Conservation (phyloP, 1,139 yeast genomes). For the Yamadazyma membranifaciens region DNA sequence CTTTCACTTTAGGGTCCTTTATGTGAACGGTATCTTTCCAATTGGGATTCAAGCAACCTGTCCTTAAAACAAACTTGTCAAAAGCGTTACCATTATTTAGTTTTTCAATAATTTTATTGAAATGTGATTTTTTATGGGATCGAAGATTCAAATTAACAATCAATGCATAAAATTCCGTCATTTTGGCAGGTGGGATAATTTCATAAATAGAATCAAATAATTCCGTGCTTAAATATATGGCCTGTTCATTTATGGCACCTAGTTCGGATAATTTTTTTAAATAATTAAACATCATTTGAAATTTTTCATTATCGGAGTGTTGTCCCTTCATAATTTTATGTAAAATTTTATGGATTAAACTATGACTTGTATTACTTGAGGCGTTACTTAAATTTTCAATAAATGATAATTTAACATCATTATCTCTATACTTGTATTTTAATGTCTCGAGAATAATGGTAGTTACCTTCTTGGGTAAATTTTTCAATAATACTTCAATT, state of each 20-base stretch:
- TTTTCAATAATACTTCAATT: constrained; percentile 21
- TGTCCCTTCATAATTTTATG: constrained; percentile 18
- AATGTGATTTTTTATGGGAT: constrained; percentile 17
- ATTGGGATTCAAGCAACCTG: constrained; percentile 36
- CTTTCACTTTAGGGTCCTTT: constrained; percentile 19
- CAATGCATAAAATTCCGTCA: constrained; percentile 30
- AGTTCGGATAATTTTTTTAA: constrained; percentile 22
- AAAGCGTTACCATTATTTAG: constrained; percentile 29
- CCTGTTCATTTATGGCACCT: constrained; percentile 22
- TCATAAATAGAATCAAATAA: constrained; percentile 22
- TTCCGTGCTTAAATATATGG: constrained; percentile 21
- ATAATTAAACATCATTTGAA: constrained; percentile 22
- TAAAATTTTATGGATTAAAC: constrained; percentile 21
- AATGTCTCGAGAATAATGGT: constrained; percentile 11
- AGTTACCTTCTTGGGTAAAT: constrained; percentile 18
- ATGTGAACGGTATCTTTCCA: constrained; percentile 35
- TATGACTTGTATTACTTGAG: constrained; percentile 14
- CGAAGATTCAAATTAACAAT: constrained; percentile 35
- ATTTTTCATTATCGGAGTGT: constrained; percentile 17
- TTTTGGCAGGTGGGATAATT: constrained; percentile 19
- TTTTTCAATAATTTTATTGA: constrained; percentile 22
- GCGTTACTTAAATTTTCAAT: constrained; percentile 28
- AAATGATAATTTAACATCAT: constrained; percentile 26
- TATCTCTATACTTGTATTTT: constrained; percentile 14
- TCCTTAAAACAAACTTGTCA: constrained; percentile 34